A percentile compares a stretch with the other conserved stretches of the same genome.
These are phyloP conservation scores for Ilyonectria mors-panacis DNA, from an alignment of 2,329 filamentous ascomycete species.

Conservation along the genomic window DNA sequence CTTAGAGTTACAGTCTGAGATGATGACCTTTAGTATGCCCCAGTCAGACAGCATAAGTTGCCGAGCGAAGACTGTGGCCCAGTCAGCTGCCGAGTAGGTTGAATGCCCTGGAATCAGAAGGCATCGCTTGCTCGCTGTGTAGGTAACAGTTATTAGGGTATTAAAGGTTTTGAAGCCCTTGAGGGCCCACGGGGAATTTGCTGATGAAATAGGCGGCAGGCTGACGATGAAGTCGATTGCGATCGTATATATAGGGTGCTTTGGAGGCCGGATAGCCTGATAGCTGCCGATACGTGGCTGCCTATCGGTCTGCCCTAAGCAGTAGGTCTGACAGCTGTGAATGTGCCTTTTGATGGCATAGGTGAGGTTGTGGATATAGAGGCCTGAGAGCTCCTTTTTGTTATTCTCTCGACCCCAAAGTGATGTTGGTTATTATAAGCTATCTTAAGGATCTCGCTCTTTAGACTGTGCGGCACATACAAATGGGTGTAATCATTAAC, in stretches of 20 bases:
- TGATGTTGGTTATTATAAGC: slow-evolving; percentile 1
- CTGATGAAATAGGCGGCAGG: neutral
- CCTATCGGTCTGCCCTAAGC: neutral
- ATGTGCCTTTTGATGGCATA: neutral
- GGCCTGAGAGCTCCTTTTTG: neutral
- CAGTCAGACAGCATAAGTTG: neutral
- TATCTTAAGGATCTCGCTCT: neutral
- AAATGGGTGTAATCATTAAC: neutral
- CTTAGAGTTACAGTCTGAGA: no score
- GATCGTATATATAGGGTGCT: neutral
- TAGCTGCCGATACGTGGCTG: neutral
- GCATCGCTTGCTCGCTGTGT: neutral
- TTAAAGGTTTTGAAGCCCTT: neutral
- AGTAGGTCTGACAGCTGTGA: neutral
- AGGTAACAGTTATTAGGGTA: neutral
- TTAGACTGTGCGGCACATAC: neutral
- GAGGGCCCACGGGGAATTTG: neutral
- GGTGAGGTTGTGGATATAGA: neutral
- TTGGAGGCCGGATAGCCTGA: neutral
- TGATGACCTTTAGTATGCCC: no score
- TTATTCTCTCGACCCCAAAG: neutral
- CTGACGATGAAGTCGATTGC: neutral
- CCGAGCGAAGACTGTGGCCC: neutral
- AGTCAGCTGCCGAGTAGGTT: neutral
- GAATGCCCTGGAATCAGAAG: neutral